Base-by-base conservation (phyloP, 495 filamentous ascomycete species). In the Articulospora tetracladia region DNA sequence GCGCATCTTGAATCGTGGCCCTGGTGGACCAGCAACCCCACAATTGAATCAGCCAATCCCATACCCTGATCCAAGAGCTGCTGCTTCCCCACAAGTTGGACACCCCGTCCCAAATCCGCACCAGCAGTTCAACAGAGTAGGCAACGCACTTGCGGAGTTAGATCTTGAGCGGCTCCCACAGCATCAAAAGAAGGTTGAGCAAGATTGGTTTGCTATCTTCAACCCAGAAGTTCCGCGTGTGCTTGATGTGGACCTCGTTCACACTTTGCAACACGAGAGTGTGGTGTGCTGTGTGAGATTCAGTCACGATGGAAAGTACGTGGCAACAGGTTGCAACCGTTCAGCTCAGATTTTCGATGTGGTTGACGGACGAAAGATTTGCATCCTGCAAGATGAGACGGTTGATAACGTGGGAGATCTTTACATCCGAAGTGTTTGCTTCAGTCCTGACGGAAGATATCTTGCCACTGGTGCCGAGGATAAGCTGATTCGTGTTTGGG, bases 271-370 rank as follows among this genome's bases (percentile, higher is more conserved):
- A 58, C 92, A 95, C 65, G 90, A 95, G 64, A 94, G 90, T 61
- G 91, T 94, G 44, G 91, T 96, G 1, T 94, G 90, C 79, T 95
- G 92, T 71, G 92, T 96, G 22, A 78, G 91, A 53, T 96, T 96
- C 73, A 95, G 92, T 68, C 82, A 86, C 53, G 91, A 96, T 67
- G 91, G 92, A 65, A 91, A 91, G 70, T 93, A 89, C 68, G 85
- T 96, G 53, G 91, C 92, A 12, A 95, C 92, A 3, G 91, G 91
- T 25, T 94, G 91, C 74, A 96, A 95, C 70, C 79, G 89, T 61
- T 93, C 89, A 3, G 91, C 91, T 26, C 90, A 94, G 68, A 96
- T 96, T 62, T 96, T 92, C 72, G 91, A 96, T 63, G 91, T 96
- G 32, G 75, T 74, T 50, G 86, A 83, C 10, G 91, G 91, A 54